Evolutionary conservation across 2,329 filamentous ascomycete genomes (phyloP).

Genomic region (Phyllosticta ampelicida): DNA sequence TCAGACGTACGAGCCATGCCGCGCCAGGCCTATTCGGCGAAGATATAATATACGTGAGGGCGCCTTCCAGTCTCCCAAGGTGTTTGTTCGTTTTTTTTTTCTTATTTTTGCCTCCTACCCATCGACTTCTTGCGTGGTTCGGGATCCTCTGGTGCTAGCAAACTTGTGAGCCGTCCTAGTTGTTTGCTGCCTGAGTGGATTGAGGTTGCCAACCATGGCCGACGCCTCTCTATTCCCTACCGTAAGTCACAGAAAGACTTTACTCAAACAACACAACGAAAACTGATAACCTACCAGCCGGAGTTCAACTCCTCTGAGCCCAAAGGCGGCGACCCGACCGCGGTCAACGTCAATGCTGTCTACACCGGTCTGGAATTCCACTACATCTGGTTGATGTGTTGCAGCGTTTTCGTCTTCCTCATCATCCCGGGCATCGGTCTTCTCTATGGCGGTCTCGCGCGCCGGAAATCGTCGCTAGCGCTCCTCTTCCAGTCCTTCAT

Average conservation of each 20-base stretch:
- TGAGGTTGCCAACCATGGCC: background rate
- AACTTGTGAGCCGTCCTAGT: background rate
- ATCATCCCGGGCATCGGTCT: conserved; percentile 58
- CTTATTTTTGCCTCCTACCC: background rate
- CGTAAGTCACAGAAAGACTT: background rate
- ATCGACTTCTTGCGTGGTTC: background rate
- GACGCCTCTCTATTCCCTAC: background rate
- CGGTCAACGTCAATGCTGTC: conserved; percentile 47
- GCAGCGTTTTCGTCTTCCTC: conserved; percentile 51
- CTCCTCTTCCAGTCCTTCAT: conserved; percentile 53
- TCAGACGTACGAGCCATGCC: background rate
- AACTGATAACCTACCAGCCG: conserved; percentile 18
- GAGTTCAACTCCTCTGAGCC: conserved; percentile 34
- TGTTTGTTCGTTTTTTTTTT: background rate
- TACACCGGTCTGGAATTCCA: conserved; percentile 50
- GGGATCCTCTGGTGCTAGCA: background rate
- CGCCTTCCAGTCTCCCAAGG: background rate
- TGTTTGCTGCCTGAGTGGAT: background rate
- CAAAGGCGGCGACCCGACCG: conserved; percentile 43
- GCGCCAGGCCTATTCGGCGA: background rate
- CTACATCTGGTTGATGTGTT: conserved; percentile 50
- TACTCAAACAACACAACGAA: background rate
- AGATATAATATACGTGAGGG: background rate
- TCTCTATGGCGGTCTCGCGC: conserved; percentile 52
- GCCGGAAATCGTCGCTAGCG: conserved; percentile 51